Evolutionary conservation across 2,329 filamentous ascomycete species (phyloP).

Genomic region (Cucurbitaria berberidis): DNA sequence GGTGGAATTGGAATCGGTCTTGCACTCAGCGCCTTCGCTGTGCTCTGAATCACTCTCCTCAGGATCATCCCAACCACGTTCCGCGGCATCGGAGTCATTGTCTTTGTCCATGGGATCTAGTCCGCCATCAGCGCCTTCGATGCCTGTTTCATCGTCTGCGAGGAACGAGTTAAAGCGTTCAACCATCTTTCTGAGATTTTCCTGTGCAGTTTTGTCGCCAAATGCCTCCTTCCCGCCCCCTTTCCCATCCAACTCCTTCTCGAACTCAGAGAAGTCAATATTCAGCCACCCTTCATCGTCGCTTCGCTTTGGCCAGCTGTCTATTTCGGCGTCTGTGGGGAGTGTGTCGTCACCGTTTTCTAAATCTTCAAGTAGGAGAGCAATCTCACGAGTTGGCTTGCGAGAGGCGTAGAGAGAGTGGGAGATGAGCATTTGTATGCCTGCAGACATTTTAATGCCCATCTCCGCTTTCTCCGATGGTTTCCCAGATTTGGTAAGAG

Average conservation of each 20-base stretch:
- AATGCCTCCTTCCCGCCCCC: slow-evolving; percentile 50
- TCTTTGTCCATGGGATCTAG: slow-evolving; percentile 72
- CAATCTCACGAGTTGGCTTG: slow-evolving; percentile 74
- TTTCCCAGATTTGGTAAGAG: slow-evolving; percentile 38
- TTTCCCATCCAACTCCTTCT: slow-evolving; percentile 71
- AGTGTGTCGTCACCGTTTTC: slow-evolving; percentile 72
- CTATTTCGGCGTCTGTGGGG: slow-evolving; percentile 76
- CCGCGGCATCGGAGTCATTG: slow-evolving; percentile 57
- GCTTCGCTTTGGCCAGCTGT: slow-evolving; percentile 70
- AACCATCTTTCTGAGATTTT: slow-evolving; percentile 87
- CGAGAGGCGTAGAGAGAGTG: slow-evolving; percentile 72
- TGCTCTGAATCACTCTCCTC: slow-evolving; percentile 54
- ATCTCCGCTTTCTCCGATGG: slow-evolving; percentile 61
- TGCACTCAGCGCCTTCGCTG: slow-evolving; percentile 62
- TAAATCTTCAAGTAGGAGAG: slow-evolving; percentile 76
- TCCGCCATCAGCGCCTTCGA: slow-evolving; percentile 74
- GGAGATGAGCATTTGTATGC: slow-evolving; percentile 84
- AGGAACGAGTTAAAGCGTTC: slow-evolving; percentile 91
- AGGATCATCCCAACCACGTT: slow-evolving; percentile 53
- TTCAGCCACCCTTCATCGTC: slow-evolving; percentile 92
- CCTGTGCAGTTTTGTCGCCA: slow-evolving; percentile 71
- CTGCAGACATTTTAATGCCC: slow-evolving; percentile 89
- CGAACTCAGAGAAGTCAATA: slow-evolving; percentile 88
- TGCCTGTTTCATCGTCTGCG: slow-evolving; percentile 80
- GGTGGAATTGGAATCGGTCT: slow-evolving; percentile 64